Percentiles rank a stretch among this genome's conserved stretches.
Evolutionary conservation across 1,284 basidiomycete species (phyloP).

Genomic region (Phaffia rhodozyma): DNA sequence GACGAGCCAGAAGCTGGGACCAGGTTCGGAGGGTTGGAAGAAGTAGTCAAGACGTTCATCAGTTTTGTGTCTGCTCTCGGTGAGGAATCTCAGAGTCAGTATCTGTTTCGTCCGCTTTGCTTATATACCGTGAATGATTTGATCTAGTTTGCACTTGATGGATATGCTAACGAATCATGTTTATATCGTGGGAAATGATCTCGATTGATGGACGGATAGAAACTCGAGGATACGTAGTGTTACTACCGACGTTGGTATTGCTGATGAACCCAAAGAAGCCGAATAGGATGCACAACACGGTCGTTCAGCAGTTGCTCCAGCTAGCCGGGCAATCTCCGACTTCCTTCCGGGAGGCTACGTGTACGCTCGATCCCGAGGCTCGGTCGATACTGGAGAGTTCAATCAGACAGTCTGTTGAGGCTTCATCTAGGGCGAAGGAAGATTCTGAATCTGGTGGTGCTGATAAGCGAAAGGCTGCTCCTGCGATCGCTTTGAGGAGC

Average conservation of each 20-base stretch:
- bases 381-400: conserved; percentile 61
- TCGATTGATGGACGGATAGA: conserved; percentile 36
- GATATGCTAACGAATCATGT: no score
- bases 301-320: conserved; percentile 59
- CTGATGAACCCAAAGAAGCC: conserved; percentile 51
- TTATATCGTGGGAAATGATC: no score
- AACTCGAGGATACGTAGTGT: conserved; percentile 55
- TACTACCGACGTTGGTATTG: conserved; percentile 66
- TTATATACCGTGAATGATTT: background rate
- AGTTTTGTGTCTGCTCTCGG: conserved; percentile 49
- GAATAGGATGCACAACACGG: conserved; percentile 47
- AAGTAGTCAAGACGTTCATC: conserved; percentile 69
- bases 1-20: conserved; percentile 40
- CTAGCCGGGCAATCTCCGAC: conserved; percentile 62
- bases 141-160: background rate
- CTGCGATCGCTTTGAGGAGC: conserved; percentile 30
- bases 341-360: conserved; percentile 78
- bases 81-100: conserved; percentile 52
- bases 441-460: conserved; percentile 17
- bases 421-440: conserved; percentile 25
- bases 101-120: background rate
- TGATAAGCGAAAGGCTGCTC: conserved; percentile 22
- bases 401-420: conserved; percentile 60
- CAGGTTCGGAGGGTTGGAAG: conserved; percentile 48
- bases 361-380: conserved; percentile 49